Evolutionary conservation across 495 filamentous ascomycete species (phyloP).

Genomic region (Podospora bellae-mahoneyi): DNA sequence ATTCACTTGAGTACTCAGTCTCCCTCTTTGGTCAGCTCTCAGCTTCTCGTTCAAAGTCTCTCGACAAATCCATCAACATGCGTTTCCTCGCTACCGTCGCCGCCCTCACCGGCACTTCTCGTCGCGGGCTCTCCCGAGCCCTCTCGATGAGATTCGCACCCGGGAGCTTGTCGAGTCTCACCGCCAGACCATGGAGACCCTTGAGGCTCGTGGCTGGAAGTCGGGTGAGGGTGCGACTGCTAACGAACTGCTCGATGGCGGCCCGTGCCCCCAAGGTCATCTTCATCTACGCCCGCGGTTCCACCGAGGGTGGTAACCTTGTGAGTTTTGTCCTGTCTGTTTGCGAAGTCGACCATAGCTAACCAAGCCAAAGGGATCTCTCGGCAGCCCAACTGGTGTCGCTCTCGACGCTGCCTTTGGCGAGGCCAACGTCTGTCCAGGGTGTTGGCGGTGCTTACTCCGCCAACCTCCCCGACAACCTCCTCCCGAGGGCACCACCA

Average conservation of each 20-base stretch:
- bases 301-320: conserved; percentile 47
- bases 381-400: conserved; percentile 31
- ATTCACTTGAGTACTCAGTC: not conserved
- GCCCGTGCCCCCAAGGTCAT: conserved; percentile 46
- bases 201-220: conserved; percentile 14
- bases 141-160: conserved; percentile 15
- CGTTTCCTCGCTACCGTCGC: conserved; percentile 14
- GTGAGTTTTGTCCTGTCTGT: conserved; percentile 27
- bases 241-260: conserved; percentile 17
- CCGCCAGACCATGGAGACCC: conserved; percentile 4
- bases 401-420: conserved; percentile 31
- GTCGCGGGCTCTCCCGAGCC: conserved; percentile 16
- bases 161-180: conserved; percentile 11
- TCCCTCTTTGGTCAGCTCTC: not conserved
- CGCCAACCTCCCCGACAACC: conserved; percentile 36
- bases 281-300: conserved; percentile 49
- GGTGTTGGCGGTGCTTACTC: conserved; percentile 38
- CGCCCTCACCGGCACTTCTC: conserved; percentile 11
- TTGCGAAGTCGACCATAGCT: not conserved
- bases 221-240: conserved; percentile 1
- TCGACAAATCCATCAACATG: not conserved
- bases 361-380: conserved; percentile 20
- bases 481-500: conserved; percentile 34
- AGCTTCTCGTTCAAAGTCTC: not conserved
- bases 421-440: conserved; percentile 32